Evolutionary conservation across 106 monocot genomes (phyloP), one percentile per base, ranked within the genome.

Genomic region (Amphibolis antarctica): DNA sequence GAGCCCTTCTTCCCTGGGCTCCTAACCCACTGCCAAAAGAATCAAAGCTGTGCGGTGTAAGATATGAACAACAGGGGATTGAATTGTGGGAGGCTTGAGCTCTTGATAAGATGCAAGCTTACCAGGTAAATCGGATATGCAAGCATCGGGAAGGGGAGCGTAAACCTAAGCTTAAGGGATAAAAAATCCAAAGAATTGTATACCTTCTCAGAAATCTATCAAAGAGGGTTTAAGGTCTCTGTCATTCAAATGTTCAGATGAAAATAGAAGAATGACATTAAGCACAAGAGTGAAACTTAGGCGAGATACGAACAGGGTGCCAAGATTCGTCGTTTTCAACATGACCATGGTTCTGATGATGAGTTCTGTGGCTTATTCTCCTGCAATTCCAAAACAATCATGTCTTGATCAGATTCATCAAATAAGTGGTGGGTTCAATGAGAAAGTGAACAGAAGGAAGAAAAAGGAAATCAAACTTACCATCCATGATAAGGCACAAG

Each of bases 321-420:
- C 92, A 92, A 4, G 92, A 92, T 27, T 92, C 92, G 19, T 92
- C 92, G 9, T 92, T 92, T 66, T 92, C 92, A 1, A 82, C 85
- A 56, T 92, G 92, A 48, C 92, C 92, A 50, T 88, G 87, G 71
- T 92, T 88, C 76, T 92, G 92, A 73, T 92, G 92, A 66, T 92
- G 92, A 24, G 92, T 92, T 55, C 92, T 79, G 52, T 92, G 92
- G 67, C 92, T 92, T 51, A 92, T 92, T 72, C 92, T 88, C 92
- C 92, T 92, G 44, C 47, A 76, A 28, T 26, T n/a, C 24, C 45
- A 60, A 45, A 62, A 49, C 17, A 58, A 18, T 58, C 15, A 61
- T 61, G 18, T 55, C 54, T 7, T 23, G 10, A n/a, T 24, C 53
- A 21, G 23, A 27, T 56, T 14, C 25, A 56, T 56, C 1, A 56